Percentiles rank a stretch among this genome's conserved stretches.
Conservation (phyloP, 2,329 filamentous ascomycete genomes). For the Aspergillus candidus region DNA sequence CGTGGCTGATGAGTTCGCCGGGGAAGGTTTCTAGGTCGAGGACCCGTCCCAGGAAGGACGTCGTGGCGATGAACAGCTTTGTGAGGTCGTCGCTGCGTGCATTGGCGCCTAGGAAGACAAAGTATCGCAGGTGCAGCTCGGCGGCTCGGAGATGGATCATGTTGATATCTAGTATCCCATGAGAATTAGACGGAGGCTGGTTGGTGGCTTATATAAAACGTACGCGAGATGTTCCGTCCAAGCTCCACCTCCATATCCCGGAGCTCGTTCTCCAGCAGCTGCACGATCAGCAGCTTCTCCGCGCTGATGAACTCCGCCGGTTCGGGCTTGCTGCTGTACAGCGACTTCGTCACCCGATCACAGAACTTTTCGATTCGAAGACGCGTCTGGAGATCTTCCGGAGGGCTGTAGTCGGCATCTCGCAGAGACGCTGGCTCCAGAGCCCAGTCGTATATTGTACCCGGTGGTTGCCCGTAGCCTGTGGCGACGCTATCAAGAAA, state of each 20-base stretch:
- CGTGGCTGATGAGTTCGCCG: constrained; percentile 47
- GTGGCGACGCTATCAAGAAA: constrained; percentile 49
- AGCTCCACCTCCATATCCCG: constrained; percentile 49
- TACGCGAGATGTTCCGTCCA: constrained; percentile 32
- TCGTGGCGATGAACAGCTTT: constrained; percentile 42
- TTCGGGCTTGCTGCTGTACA: constrained; percentile 53
- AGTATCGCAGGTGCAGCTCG: constrained; percentile 41
- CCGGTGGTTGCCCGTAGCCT: constrained; percentile 58
- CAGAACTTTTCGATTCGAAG: constrained; percentile 54
- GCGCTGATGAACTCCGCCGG: constrained; percentile 44
- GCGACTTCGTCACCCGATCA: constrained; percentile 50
- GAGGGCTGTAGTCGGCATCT: constrained; percentile 43
- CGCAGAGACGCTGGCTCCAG: constrained; percentile 41
- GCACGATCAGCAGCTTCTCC: constrained; percentile 39
- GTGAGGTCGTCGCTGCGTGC: constrained; percentile 38
- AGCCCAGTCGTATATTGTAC: constrained; percentile 55
- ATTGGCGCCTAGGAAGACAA: constrained; percentile 42
- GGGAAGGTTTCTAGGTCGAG: constrained; percentile 39
- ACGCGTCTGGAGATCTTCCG: constrained; percentile 45
- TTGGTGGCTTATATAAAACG: not conserved
- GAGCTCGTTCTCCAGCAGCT: constrained; percentile 40
- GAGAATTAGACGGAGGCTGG: not conserved
- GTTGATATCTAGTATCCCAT: constrained; percentile 33
- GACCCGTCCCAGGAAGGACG: constrained; percentile 41
- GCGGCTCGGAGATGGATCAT: constrained; percentile 43